Evolutionary conservation across 495 filamentous ascomycete genomes (phyloP).

Genomic region (Aspergillus bertholletiae): DNA sequence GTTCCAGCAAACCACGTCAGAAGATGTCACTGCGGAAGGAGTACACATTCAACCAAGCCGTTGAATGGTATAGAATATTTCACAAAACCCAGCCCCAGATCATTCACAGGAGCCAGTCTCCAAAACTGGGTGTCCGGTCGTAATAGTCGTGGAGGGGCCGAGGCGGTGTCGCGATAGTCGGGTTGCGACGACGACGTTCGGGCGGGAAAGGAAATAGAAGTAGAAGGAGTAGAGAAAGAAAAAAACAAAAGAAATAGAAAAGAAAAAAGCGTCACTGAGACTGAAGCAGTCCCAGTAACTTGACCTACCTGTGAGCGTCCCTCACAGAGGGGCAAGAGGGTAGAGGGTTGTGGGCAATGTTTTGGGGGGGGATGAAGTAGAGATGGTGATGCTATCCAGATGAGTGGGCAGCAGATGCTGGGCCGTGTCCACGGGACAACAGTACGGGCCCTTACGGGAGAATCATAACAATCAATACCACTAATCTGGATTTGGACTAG

Average conservation of each 20-base stretch:
- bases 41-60: not conserved
- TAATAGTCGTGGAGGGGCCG: not conserved
- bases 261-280: not conserved
- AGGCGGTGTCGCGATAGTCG: constrained; percentile 1
- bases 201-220: constrained; percentile 8
- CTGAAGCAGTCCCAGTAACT: not conserved
- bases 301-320: constrained; percentile 21
- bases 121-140: not conserved
- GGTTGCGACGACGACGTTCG: not conserved
- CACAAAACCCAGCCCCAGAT: not conserved
- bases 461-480: constrained; percentile 8
- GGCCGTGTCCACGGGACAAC: constrained; percentile 22
- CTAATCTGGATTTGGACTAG: constrained; percentile 21
- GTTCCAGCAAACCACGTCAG: constrained; percentile 21
- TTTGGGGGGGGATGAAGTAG: constrained; percentile 4
- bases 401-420: constrained; percentile 6
- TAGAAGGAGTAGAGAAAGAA: constrained; percentile 4
- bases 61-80: not conserved
- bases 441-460: not conserved
- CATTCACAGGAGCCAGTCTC: not conserved
- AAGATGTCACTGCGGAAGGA: constrained; percentile 2
- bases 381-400: constrained; percentile 12
- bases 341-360: constrained; percentile 8
- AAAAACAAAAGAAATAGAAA: constrained; percentile 1
- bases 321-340: constrained; percentile 22